These are phyloP conservation scores for Suillus discolor DNA, from an alignment of 768 basidiomycete genomes.

Conservation along the genomic window DNA sequence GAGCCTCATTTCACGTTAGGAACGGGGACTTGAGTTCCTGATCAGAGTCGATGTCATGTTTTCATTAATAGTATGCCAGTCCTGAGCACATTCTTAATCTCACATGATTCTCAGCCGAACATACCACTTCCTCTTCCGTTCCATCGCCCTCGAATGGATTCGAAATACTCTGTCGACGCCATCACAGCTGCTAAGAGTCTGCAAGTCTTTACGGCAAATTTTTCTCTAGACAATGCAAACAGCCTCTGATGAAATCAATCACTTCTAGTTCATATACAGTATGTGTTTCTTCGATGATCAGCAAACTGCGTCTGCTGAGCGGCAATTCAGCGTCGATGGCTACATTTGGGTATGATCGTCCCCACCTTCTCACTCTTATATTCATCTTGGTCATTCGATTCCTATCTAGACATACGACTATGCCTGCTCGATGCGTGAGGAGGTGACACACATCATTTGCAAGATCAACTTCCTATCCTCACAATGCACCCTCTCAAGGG, in stretches of 20 bases:
- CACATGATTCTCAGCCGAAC: background rate
- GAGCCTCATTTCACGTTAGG: too few species aligned
- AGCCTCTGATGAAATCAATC: background rate
- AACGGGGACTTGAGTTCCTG: too few species aligned
- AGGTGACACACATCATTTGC: background rate
- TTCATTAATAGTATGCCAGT: background rate
- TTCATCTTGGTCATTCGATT: background rate
- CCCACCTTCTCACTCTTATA: background rate
- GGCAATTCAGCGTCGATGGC: slow-evolving; percentile 1
- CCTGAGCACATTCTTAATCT: background rate
- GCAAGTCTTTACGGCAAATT: background rate
- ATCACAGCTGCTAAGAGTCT: background rate
- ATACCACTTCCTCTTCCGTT: background rate
- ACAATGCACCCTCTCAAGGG: background rate
- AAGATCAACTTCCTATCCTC: background rate
- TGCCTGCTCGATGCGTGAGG: background rate
- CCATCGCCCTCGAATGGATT: background rate
- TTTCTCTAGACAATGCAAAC: background rate
- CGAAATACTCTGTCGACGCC: background rate
- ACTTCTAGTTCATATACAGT: background rate
- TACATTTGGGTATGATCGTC: slow-evolving; percentile 9
- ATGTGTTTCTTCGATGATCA: background rate
- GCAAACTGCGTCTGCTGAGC: background rate
- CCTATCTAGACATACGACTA: slow-evolving; percentile 8
- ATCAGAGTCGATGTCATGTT: too few species aligned